Percentiles rank a stretch among this genome's conserved stretches.
phyloP scores from a whole-genome alignment of 225 moss, liverwort and hornwort genomes.

The Bryoerythrophyllum caledonicum region DNA sequence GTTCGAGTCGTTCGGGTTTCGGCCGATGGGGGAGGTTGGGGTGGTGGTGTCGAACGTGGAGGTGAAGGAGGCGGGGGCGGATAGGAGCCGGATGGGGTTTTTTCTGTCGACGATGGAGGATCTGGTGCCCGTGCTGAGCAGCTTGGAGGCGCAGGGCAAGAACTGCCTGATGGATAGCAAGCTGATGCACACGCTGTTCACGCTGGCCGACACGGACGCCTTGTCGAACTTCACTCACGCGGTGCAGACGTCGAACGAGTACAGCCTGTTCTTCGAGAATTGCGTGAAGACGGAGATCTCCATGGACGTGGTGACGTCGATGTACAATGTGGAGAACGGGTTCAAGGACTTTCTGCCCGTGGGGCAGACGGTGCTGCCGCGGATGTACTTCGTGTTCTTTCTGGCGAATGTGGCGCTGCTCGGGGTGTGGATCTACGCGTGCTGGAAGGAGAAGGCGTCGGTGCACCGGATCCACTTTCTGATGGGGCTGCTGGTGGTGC shows the following conservation, averaged over 20 bases:
- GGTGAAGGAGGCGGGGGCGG: conserved; percentile 27
- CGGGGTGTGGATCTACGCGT: conserved; percentile 73
- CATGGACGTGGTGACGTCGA: conserved; percentile 87
- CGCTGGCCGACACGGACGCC: conserved; percentile 47
- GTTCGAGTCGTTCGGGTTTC: conserved; percentile 87
- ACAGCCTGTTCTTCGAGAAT: conserved; percentile 76
- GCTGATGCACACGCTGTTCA: conserved; percentile 56
- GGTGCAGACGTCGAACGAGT: conserved; percentile 55
- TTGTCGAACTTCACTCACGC: conserved; percentile 13
- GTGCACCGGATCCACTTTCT: conserved; percentile 86
- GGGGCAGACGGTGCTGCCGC: conserved; percentile 84
- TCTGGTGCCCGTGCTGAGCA: conserved; percentile 52
- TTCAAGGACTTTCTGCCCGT: conserved; percentile 73
- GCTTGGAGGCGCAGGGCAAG: conserved; percentile 48
- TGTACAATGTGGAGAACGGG: conserved; percentile 85
- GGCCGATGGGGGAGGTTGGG: conserved; percentile 45
- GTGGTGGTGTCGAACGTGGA: conserved; percentile 48
- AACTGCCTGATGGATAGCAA: conserved; percentile 62
- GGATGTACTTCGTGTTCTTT: conserved; percentile 78
- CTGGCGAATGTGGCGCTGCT: conserved; percentile 65
- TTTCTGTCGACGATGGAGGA: conserved; percentile 77
- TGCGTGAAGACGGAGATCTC: conserved; percentile 59
- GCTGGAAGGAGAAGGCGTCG: conserved; percentile 75
- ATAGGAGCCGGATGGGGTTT: conserved; percentile 57
- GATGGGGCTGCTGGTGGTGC: conserved; percentile 82